Conservation (phyloP, 2,329 filamentous ascomycete genomes). For the Paracoccidioides lutzii region DNA sequence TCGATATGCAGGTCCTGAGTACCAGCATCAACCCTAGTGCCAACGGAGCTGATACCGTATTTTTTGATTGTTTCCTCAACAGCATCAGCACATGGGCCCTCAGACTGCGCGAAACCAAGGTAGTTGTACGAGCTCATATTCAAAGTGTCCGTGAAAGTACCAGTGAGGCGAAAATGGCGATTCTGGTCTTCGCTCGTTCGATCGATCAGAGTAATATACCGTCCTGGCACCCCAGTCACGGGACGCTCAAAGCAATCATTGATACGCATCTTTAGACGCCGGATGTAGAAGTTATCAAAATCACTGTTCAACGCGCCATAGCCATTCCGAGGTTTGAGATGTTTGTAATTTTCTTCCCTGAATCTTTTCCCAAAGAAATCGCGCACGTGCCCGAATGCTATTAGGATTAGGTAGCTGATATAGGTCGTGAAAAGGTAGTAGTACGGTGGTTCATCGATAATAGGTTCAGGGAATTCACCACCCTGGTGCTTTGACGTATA, state of each 20-base stretch:
- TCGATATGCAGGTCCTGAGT: constrained; percentile 79
- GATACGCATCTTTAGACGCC: constrained; percentile 81
- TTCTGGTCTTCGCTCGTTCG: constrained; percentile 87
- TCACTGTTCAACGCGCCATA: constrained; percentile 95
- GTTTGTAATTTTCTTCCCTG: constrained; percentile 71
- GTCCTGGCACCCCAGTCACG: constrained; percentile 82
- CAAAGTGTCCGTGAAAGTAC: constrained; percentile 82
- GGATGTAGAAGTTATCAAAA: constrained; percentile 97
- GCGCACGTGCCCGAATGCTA: constrained; percentile 85
- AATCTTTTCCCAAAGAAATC: constrained; percentile 98
- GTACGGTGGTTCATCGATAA: constrained; percentile 93
- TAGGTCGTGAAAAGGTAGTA: constrained; percentile 96
- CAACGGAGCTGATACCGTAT: constrained; percentile 72
- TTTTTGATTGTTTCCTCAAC: constrained; percentile 75
- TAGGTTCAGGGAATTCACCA: constrained; percentile 62
- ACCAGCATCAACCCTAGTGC: constrained; percentile 69
- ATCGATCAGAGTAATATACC: constrained; percentile 86
- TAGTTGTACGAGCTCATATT: constrained; percentile 99
- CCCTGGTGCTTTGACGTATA: constrained; percentile 84
- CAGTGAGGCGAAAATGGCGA: constrained; percentile 73
- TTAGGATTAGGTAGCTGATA: constrained; percentile 92
- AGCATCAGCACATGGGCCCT: constrained; percentile 88
- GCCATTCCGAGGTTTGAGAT: constrained; percentile 70
- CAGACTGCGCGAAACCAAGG: constrained; percentile 92
- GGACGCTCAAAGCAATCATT: constrained; percentile 94